A percentile compares a stretch with the other conserved stretches of the same genome.
Evolutionary conservation across 192 early-diverging fungal species (phyloP).

Genomic region (Linnemannia hyalina): DNA sequence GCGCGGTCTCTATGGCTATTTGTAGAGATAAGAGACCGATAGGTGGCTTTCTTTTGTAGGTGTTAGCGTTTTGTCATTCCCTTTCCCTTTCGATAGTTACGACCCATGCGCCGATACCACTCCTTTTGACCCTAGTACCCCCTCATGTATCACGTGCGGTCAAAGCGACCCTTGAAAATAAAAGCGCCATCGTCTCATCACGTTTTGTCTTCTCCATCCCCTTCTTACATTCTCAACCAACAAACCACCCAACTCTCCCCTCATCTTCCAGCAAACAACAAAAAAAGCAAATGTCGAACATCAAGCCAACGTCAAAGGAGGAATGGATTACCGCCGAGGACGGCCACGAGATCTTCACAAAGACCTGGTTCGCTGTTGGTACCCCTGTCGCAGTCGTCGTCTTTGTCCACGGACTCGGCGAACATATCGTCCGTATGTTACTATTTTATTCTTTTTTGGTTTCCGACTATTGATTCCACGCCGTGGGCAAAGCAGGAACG

Average conservation of each 20-base stretch:
- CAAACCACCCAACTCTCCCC: neutral
- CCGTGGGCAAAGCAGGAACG: neutral
- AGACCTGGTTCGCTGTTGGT: constrained; percentile 59
- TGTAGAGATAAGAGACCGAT: neutral
- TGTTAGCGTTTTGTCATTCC: neutral
- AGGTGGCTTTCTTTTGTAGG: too few relatives aligned
- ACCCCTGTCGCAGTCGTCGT: constrained; percentile 55
- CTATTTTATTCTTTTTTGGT: neutral
- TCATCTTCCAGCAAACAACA: neutral
- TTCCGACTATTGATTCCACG: too few relatives aligned
- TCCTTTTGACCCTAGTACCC: neutral
- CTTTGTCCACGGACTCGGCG: constrained; percentile 67
- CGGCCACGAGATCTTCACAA: constrained; percentile 62
- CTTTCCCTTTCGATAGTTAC: neutral
- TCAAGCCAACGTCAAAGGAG: constrained; percentile 39
- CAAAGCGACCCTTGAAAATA: neutral
- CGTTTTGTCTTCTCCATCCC: neutral
- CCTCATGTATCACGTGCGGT: neutral
- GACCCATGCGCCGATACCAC: neutral
- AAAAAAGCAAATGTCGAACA: neutral
- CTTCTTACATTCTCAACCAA: neutral
- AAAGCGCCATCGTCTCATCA: neutral
- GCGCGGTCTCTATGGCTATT: constrained; percentile 8
- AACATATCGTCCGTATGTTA: constrained; percentile 60
- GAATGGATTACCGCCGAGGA: constrained; percentile 62